A percentile compares a stretch with the other conserved stretches of the same genome.
phyloP scores from a whole-genome alignment of 2,329 filamentous ascomycete genomes.

The Fusarium succisae region DNA sequence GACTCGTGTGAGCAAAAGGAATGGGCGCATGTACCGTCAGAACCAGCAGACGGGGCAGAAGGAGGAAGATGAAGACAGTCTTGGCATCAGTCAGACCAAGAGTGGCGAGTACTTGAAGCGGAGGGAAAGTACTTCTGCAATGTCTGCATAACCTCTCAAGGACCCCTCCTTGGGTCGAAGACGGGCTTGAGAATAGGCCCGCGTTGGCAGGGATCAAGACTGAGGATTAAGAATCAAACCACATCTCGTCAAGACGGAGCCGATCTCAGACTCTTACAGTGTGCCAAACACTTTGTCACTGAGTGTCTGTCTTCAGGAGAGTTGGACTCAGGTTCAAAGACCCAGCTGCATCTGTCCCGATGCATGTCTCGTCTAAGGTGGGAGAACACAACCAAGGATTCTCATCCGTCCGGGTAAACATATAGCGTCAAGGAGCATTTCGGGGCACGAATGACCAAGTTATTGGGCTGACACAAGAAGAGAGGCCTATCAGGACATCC shows the following conservation, averaged over 20 bases:
- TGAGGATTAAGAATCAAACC: constrained; percentile 24
- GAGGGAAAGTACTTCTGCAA: neutral
- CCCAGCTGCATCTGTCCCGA: neutral
- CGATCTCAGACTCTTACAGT: constrained; percentile 7
- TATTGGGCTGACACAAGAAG: neutral
- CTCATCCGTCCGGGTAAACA: neutral
- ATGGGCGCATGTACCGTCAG: neutral
- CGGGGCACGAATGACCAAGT: neutral
- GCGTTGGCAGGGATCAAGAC: neutral
- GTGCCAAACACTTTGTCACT: constrained; percentile 2
- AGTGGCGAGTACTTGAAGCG: neutral
- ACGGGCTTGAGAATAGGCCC: neutral
- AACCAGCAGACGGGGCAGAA: neutral
- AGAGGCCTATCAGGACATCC: neutral
- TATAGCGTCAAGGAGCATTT: neutral
- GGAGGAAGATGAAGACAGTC: neutral
- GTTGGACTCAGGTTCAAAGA: neutral
- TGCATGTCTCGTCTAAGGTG: constrained; percentile 27
- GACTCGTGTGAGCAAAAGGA: neutral
- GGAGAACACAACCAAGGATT: neutral
- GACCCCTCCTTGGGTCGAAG: neutral
- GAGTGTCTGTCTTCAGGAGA: neutral
- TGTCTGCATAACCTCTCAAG: neutral
- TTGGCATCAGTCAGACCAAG: neutral
- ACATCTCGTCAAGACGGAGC: neutral